Evolutionary conservation across 768 basidiomycete genomes (phyloP), one percentile per base, ranked within the genome.

Genomic region (Kwoniella bestiolae): DNA sequence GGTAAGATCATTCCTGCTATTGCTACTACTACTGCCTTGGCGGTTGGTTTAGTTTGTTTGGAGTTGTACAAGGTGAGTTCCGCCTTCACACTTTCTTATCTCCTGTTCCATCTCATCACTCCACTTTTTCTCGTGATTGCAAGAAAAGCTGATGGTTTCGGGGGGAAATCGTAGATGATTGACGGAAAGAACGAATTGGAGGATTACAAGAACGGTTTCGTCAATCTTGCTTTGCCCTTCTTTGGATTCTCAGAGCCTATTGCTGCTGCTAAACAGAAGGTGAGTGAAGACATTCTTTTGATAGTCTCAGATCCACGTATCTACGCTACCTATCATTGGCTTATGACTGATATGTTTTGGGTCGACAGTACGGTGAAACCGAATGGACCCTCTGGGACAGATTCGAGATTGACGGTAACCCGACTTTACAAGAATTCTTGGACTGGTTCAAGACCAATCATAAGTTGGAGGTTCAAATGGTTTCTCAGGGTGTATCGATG

Each of bases 1-100:
- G 95, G 96, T 53, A 98, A 98, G 85, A 98, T 98, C 78, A 98
- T 99, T 69, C 96, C 96, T 63, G 96, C 96, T 23, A 97, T 98
- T 76, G 95, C 94, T n/a, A 98, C 95, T 5, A 97, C 95, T 3
- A 98, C 96, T 1, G 89, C 94, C 18, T 86, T 97, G 55, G 91
- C 96, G 52, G 92, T 92, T n/a, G 95, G 95, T 21, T 82, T 98
- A 63, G 92, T 95, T 50, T 97, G 95, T 82, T 82, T 98, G 56
- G 96, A 99, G 83, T 86, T 99, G 44, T 97, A 95, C 86, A 99
- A 99, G 88, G 92, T 90, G 72, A 64, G 80, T n/a, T n/a, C n/a
- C n/a, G n/a, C n/a, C n/a, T n/a, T n/a, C n/a, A n/a, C n/a, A n/a
- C n/a, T n/a, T n/a, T n/a, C n/a, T n/a, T n/a, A n/a, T n/a, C n/a